phyloP scores from a whole-genome alignment of 2,329 filamentous ascomycete genomes.

The Eutypa lata region DNA sequence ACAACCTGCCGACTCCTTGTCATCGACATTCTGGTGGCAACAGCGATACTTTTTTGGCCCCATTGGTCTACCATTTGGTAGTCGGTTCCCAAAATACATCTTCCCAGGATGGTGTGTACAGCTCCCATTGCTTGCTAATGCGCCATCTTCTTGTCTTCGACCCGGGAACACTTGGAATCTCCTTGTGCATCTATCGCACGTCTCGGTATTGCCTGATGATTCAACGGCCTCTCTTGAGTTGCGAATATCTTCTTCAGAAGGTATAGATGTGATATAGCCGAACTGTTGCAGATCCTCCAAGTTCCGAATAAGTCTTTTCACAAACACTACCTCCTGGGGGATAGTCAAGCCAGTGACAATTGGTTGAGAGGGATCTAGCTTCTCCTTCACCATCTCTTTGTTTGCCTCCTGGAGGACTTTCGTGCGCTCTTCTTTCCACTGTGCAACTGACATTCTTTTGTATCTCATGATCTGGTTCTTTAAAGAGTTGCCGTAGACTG shows the following conservation, averaged over 20 bases:
- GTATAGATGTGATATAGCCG: constrained; percentile 72
- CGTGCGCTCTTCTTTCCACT: constrained; percentile 66
- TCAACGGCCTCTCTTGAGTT: constrained; percentile 63
- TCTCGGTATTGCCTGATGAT: constrained; percentile 73
- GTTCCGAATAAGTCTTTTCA: constrained; percentile 61
- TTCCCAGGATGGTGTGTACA: constrained; percentile 83
- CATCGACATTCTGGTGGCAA: constrained; percentile 72
- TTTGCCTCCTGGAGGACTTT: constrained; percentile 26
- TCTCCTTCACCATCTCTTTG: constrained; percentile 31
- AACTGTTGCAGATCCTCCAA: constrained; percentile 60
- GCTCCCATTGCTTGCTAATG: constrained; percentile 70
- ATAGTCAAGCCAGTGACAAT: constrained; percentile 68
- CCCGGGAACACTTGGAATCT: constrained; percentile 93
- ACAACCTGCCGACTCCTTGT: constrained; percentile 64
- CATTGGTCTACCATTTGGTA: constrained; percentile 54
- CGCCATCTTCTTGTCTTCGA: constrained; percentile 70
- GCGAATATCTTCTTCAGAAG: constrained; percentile 63
- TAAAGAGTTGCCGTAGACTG: constrained; percentile 79
- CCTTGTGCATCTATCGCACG: constrained; percentile 80
- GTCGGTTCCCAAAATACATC: constrained; percentile 54
- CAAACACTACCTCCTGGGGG: constrained; percentile 64
- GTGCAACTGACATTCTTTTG: constrained; percentile 67
- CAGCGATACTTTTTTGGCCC: constrained; percentile 69
- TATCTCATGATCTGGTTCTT: constrained; percentile 75
- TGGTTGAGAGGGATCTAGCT: constrained; percentile 40